Percentiles rank a stretch among this genome's conserved stretches.
These are phyloP conservation scores for Onygenales sp. DNA, from an alignment of 2,329 filamentous ascomycete genomes.

Conservation along the genomic window DNA sequence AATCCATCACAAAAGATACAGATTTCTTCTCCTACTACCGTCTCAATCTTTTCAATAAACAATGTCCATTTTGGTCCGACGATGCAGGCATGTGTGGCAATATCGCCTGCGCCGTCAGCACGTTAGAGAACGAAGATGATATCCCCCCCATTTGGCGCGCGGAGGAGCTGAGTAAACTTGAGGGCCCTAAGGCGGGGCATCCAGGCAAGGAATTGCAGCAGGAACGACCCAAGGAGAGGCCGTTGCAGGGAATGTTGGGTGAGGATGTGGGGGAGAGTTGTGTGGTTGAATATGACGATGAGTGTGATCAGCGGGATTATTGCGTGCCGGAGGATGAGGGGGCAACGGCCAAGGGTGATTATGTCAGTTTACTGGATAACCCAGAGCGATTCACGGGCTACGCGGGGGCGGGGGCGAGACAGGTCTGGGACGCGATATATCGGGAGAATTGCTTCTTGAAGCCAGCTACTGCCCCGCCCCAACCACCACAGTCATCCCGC, in stretches of 20 bases:
- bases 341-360: slow-evolving; percentile 78
- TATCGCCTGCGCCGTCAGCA: slow-evolving; percentile 91
- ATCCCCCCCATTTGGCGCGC: slow-evolving; percentile 87
- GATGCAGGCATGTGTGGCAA: slow-evolving; percentile 92
- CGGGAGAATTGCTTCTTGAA: slow-evolving; percentile 87
- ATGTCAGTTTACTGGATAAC: slow-evolving; percentile 87
- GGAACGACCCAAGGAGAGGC: slow-evolving; percentile 58
- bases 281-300: slow-evolving; percentile 93
- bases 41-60: slow-evolving; percentile 86
- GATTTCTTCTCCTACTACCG: slow-evolving; percentile 99
- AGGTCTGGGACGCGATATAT: slow-evolving; percentile 96
- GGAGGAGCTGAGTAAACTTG: slow-evolving; percentile 81
- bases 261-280: slow-evolving; percentile 88
- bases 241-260: slow-evolving; percentile 73
- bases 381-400: slow-evolving; percentile 96
- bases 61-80: slow-evolving; percentile 94
- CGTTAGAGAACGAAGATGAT: slow-evolving; percentile 88
- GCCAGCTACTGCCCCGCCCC: slow-evolving; percentile 19
- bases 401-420: slow-evolving; percentile 68
- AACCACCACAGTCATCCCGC: slow-evolving; percentile 13
- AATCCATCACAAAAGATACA: slow-evolving; percentile 73
- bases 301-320: slow-evolving; percentile 94
- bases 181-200: slow-evolving; percentile 84
- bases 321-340: slow-evolving; percentile 94
- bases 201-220: slow-evolving; percentile 65